These are phyloP conservation scores for Saturnispora galanensis DNA, from an alignment of 805 yeast genomes.

Conservation along the genomic window DNA sequence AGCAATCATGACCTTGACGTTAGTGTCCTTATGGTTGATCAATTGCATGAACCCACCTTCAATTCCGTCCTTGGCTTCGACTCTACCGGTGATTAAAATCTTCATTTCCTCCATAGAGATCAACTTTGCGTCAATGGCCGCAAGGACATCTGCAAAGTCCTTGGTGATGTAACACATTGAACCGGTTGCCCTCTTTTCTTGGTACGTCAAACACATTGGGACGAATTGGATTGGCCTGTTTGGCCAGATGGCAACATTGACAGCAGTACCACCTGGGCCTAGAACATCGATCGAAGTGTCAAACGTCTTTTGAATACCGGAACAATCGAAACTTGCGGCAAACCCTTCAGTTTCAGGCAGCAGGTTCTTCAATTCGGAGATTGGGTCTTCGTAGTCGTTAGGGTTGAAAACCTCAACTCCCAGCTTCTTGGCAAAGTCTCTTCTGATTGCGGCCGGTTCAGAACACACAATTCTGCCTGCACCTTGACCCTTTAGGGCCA, in stretches of 20 bases:
- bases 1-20: conserved; percentile 44
- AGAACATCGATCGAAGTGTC: conserved; percentile 41
- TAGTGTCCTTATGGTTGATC: conserved; percentile 41
- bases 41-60: conserved; percentile 45
- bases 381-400: conserved; percentile 28
- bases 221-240: conserved; percentile 36
- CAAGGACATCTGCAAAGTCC: conserved; percentile 49
- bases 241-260: conserved; percentile 61
- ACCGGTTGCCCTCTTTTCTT: conserved; percentile 48
- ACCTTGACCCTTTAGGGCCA: conserved; percentile 41
- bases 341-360: conserved; percentile 38
- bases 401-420: conserved; percentile 47
- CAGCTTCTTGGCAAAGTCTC: conserved; percentile 43
- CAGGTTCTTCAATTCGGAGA: conserved; percentile 28
- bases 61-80: conserved; percentile 40
- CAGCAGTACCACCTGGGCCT: conserved; percentile 45
- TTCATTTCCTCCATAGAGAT: conserved; percentile 36
- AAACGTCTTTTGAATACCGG: conserved; percentile 46
- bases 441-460: conserved; percentile 53
- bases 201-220: conserved; percentile 47
- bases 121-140: conserved; percentile 37
- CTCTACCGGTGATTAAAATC: conserved; percentile 44
- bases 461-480: conserved; percentile 45
- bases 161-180: conserved; percentile 50
- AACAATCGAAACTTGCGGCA: conserved; percentile 42